Evolutionary conservation across 2,329 filamentous ascomycete species (phyloP), one percentile per base, ranked within the genome.

Genomic region (Calonectria fujianensis): DNA sequence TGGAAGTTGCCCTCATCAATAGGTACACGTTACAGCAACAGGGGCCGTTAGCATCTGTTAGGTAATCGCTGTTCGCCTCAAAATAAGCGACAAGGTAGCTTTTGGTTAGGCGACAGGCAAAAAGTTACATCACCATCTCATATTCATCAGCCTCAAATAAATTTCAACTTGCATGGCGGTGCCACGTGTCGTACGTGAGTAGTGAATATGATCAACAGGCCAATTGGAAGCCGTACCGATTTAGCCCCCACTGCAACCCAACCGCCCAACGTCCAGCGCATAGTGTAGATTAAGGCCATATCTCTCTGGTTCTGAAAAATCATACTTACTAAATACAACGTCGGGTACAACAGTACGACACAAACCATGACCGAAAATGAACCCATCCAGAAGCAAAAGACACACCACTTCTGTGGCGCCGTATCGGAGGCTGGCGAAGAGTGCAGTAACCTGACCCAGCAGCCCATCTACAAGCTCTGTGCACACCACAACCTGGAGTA

Each of bases 221-320:
- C 45, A 48, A 48, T 48, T 48, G 45, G 45, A 24, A n/a, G n/a
- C 3, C 45, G 11, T 5, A 10, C n/a, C 45, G 24, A 48, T 48
- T 48, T 24, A 24, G 45, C 45, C 57, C 57, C 57, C 57, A 63
- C 57, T 63, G 57, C 16, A 24, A 63, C 57, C 57, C 57, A 63
- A 63, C 27, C 35, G 57, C 57, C 57, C 57, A 63, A 63, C 37
- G 37, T 41, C 24, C 24, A 11, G 13, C 27, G 27, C 14, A 31
- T 41, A 41, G 24, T 14, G 7, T 63, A 14, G 27, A 37, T 24
- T 20, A 63, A 16, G 7, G 7, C 6, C n/a, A 20, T 29, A 2
- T 5, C 24, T 24, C 24, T 24, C 20, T 16, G 24, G 57, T 16
- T 48, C 20, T 48, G 45, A 4, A 41, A 29, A 27, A 29, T 29